A percentile compares a stretch with the other conserved stretches of the same genome.
Conservation (phyloP, 176 grass and related monocot genomes). For the Carex kokanica region DNA sequence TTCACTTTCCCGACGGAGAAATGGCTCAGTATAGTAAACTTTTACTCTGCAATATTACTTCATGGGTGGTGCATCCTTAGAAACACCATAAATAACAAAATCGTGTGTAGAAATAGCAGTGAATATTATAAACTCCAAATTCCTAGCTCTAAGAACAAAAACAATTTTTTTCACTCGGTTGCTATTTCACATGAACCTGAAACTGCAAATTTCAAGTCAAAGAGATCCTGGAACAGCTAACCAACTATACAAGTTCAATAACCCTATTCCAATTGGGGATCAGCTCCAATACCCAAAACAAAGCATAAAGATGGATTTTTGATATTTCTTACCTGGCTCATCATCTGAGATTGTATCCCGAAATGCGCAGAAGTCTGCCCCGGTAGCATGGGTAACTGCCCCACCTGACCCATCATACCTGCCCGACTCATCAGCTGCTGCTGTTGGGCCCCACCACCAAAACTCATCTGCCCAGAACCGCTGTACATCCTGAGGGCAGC, state of each 20-base stretch:
- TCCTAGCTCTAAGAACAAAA: not conserved
- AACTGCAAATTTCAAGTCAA: not conserved
- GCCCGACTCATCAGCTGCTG: conserved; percentile 57
- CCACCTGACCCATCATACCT: conserved; percentile 65
- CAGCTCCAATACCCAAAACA: not conserved
- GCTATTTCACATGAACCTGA: not conserved
- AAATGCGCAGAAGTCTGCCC: conserved; percentile 66
- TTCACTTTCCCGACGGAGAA: not conserved
- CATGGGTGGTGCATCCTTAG: not conserved
- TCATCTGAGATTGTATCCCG: conserved; percentile 74
- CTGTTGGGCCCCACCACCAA: conserved; percentile 55
- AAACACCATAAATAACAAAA: not conserved
- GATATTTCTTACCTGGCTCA: conserved; percentile 47
- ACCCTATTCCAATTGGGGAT: not conserved
- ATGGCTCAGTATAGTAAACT: not conserved
- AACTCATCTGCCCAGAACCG: conserved; percentile 59
- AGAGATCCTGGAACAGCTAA: not conserved
- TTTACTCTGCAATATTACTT: not conserved
- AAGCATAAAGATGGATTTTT: not conserved
- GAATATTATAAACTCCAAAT: not conserved
- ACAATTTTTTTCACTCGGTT: not conserved
- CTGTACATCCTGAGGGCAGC: conserved; percentile 62
- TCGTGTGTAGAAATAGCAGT: not conserved
- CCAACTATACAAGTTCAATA: not conserved
- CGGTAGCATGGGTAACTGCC: conserved; percentile 56